Conservation (phyloP, 768 basidiomycete species). For the Strobilomyces echinocephalus region DNA sequence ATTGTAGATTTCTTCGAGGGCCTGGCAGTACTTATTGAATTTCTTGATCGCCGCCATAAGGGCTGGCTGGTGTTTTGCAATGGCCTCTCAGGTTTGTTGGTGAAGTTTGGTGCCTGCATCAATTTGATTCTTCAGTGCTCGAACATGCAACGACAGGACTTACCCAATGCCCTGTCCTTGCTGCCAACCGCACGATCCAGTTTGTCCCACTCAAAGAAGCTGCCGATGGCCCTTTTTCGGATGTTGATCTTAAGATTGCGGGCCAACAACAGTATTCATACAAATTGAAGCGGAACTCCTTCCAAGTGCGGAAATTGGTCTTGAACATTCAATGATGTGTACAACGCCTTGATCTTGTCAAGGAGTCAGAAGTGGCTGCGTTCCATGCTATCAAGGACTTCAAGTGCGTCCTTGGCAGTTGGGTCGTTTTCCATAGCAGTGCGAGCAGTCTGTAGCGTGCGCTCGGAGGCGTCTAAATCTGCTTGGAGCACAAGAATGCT, state of each 20-base stretch:
- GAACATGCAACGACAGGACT: neutral
- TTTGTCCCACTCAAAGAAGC: conserved; percentile 14
- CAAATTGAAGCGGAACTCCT: neutral
- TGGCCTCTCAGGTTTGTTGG: neutral
- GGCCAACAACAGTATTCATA: neutral
- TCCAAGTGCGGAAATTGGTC: neutral
- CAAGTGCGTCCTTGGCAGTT: neutral
- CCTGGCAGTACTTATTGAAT: neutral
- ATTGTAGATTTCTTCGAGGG: neutral
- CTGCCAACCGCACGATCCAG: conserved; percentile 21
- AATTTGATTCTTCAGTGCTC: too few species aligned
- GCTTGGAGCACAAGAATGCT: conserved; percentile 20
- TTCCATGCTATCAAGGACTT: conserved; percentile 22
- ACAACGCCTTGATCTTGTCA: conserved; percentile 2
- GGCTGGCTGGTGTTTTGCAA: neutral
- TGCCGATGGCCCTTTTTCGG: neutral
- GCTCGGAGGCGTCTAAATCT: conserved; percentile 23
- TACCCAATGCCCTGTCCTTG: conserved; percentile 6
- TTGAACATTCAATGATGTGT: neutral
- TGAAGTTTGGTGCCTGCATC: neutral
- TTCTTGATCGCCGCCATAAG: neutral
- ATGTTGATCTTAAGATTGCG: neutral
- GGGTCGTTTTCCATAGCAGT: conserved; percentile 4
- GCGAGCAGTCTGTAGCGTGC: conserved; percentile 12
- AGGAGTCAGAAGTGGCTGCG: neutral